phyloP scores from a whole-genome alignment of 2,329 filamentous ascomycete genomes.

The Cordyceps pruinosa region DNA sequence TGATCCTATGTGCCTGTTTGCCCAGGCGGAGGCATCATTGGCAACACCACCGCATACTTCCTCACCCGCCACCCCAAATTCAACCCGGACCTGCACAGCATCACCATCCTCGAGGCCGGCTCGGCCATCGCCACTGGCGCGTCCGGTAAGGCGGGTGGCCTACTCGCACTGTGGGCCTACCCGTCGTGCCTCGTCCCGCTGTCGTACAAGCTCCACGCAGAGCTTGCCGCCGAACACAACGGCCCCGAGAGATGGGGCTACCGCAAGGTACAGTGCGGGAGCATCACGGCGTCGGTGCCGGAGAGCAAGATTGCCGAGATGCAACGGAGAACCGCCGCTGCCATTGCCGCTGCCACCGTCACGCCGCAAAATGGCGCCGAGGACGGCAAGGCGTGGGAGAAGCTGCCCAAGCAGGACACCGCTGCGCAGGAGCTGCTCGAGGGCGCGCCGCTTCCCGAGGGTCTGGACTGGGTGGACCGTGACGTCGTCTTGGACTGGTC shows the following conservation, averaged over 20 bases:
- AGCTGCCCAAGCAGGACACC: constrained; percentile 52
- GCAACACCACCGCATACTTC: constrained; percentile 85
- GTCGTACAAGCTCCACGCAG: constrained; percentile 74
- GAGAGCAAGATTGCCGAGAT: constrained; percentile 6
- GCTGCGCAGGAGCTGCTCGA: constrained; percentile 41
- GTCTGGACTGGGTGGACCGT: constrained; percentile 77
- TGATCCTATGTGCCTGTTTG: neutral
- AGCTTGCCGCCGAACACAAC: constrained; percentile 77
- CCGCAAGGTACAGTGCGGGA: constrained; percentile 67
- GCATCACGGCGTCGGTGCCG: constrained; percentile 36
- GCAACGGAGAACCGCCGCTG: neutral
- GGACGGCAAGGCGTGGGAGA: constrained; percentile 48
- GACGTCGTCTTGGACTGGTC: constrained; percentile 64
- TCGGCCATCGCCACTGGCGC: constrained; percentile 80
- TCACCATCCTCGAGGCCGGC: constrained; percentile 82
- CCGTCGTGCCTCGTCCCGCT: constrained; percentile 76
- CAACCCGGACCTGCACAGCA: constrained; percentile 64
- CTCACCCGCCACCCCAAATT: constrained; percentile 80
- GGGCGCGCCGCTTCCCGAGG: constrained; percentile 59
- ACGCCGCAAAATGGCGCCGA: constrained; percentile 23
- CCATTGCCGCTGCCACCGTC: neutral
- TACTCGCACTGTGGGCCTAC: constrained; percentile 89
- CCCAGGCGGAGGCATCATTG: constrained; percentile 84
- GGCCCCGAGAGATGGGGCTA: constrained; percentile 83
- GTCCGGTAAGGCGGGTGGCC: constrained; percentile 87